These are phyloP conservation scores for Lobosporangium transversale DNA, from an alignment of 192 early-diverging fungal genomes.

Conservation along the genomic window DNA sequence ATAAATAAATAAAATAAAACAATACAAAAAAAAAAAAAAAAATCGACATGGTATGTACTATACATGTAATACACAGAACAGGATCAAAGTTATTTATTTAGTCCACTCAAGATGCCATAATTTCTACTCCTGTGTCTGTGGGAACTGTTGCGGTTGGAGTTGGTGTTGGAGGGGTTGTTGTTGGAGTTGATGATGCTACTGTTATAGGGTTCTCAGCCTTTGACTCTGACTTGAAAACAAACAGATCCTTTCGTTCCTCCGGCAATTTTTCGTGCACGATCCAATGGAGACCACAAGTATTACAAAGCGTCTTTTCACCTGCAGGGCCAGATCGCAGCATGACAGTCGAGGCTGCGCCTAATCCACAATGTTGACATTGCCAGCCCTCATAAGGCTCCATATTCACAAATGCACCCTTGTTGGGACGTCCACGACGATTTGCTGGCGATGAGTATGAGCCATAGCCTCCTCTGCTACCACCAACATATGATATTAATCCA, in stretches of 20 bases:
- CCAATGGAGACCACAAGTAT: conserved; percentile 55
- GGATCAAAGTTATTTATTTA: background rate
- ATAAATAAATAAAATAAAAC: background rate
- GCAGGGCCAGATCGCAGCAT: conserved; percentile 52
- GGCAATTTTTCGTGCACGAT: conserved; percentile 41
- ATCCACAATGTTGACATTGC: conserved; percentile 55
- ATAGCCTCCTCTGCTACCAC: background rate
- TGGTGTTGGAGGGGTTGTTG: too few species aligned
- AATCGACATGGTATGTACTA: background rate
- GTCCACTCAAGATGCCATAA: background rate
- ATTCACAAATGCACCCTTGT: conserved; percentile 10
- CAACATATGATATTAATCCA: background rate
- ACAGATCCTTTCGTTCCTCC: conserved; percentile 45
- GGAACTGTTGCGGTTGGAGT: too few species aligned
- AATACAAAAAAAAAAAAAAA: background rate
- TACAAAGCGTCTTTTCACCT: conserved; percentile 55
- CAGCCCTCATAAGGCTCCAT: conserved; percentile 41
- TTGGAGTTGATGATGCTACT: too few species aligned
- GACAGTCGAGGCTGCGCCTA: conserved; percentile 45
- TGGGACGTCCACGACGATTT: conserved; percentile 14
- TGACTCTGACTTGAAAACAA: conserved; percentile 14
- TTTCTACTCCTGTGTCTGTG: too few species aligned
- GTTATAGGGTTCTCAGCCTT: too few species aligned
- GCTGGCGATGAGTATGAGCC: background rate
- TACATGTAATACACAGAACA: background rate